Conservation (phyloP, 2,329 filamentous ascomycete genomes). For the Arthrobotrys sinensis region DNA sequence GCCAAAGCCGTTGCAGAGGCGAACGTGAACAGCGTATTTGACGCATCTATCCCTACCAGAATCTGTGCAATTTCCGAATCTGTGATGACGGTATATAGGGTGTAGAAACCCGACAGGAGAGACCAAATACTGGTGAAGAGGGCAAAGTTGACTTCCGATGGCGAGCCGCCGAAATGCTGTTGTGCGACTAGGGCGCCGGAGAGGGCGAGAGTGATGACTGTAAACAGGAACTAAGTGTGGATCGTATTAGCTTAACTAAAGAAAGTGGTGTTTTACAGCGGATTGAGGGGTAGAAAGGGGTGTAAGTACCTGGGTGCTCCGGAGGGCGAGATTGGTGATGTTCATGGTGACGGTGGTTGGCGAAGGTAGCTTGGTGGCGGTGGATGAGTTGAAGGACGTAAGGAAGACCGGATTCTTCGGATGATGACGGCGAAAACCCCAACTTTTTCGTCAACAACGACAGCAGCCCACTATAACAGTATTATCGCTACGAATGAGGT, state of each 20-base stretch:
- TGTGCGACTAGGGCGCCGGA: constrained; percentile 63
- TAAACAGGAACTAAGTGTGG: constrained; percentile 59
- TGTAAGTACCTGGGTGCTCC: constrained; percentile 39
- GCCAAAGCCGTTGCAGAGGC: constrained; percentile 70
- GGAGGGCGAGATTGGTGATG: constrained; percentile 32
- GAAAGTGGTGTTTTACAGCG: background rate
- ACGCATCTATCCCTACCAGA: constrained; percentile 68
- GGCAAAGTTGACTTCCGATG: constrained; percentile 73
- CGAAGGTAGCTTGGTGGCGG: background rate
- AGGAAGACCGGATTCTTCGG: constrained; percentile 6
- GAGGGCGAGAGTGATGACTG: constrained; percentile 62
- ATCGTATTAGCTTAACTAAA: background rate
- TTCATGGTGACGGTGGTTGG: constrained; percentile 22
- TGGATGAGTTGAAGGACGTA: constrained; percentile 16
- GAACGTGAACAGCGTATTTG: constrained; percentile 71
- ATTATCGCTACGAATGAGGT: constrained; percentile 1
- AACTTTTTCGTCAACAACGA: background rate
- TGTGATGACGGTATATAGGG: constrained; percentile 67
- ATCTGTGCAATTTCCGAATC: constrained; percentile 67
- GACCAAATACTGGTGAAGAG: constrained; percentile 71
- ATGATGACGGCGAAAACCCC: constrained; percentile 20
- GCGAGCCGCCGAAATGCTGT: constrained; percentile 71
- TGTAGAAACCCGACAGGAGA: constrained; percentile 70
- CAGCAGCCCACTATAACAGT: constrained; percentile 1
- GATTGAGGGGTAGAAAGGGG: background rate